Evolutionary conservation across 495 filamentous ascomycete genomes (phyloP), one percentile per base, ranked within the genome.

Genomic region (Annulohypoxylon stygium): DNA sequence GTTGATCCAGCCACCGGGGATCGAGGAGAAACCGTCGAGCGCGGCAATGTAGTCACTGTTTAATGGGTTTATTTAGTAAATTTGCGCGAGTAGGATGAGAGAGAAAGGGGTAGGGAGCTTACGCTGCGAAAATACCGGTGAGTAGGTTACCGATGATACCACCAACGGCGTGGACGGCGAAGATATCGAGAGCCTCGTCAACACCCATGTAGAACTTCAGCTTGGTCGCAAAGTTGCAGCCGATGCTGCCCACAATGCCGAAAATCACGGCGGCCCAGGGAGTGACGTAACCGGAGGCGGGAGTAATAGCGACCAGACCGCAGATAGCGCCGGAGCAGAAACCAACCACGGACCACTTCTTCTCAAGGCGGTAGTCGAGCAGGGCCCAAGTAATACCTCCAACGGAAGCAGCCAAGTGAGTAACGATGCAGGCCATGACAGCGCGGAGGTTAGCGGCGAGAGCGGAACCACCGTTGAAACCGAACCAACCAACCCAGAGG

Each of bases 321-420:
- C 92, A 93, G 79, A 97, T 97, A 73, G 91, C 90, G 53, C 96
- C 96, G 25, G 96, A 99, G 82, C 96, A 99, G 93, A 96, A 97
- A 61, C 96, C 96, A 75, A 99, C 96, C 88, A 98, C 97, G 2
- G 95, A 97, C 96, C 96, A 98, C 85, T 99, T 99, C 80, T 91
- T 90, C 53, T 97, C 96, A 51, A 99, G 86, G 55, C 96, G 90
- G 88, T 90, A 99, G 85, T 99, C 96, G 76, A 98, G 92, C 53
- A 99, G 77, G 70, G 91, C 90, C 96, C 96, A 99, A 57, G 93
- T 91, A 67, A 93, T 91, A 55, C 93, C 91, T 20, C 86, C 95
- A 71, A 97, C 95, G 76, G 92, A 93, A 69, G 94, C 96, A 23
- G 94, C 95, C 75, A 98, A 76, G 84, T 97, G 97, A 47, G 92